phyloP scores from a whole-genome alignment of 768 basidiomycete genomes.

The Boletus coccyginus region DNA sequence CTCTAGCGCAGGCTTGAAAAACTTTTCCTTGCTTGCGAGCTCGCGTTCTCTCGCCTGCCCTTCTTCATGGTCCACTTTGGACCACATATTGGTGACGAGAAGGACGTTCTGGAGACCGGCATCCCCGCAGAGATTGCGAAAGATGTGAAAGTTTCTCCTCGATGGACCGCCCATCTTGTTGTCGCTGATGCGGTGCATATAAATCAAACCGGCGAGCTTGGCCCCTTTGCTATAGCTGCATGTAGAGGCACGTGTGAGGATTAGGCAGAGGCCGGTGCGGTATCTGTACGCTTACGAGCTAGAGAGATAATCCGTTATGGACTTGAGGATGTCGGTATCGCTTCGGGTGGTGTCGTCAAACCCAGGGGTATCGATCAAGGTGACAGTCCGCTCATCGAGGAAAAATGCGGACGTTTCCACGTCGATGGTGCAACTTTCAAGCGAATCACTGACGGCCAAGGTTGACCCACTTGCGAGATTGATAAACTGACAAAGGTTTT shows the following conservation, averaged over 20 bases:
- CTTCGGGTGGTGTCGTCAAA: conserved; percentile 52
- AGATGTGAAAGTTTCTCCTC: conserved; percentile 48
- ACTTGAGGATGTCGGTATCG: conserved; percentile 44
- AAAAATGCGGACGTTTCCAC: conserved; percentile 38
- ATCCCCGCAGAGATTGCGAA: conserved; percentile 52
- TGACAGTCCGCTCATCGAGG: conserved; percentile 41
- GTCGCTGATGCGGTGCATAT: conserved; percentile 51
- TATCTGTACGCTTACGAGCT: conserved; percentile 20
- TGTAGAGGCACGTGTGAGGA: background rate
- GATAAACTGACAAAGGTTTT: conserved; percentile 11
- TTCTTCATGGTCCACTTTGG: conserved; percentile 32
- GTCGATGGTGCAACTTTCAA: conserved; percentile 25
- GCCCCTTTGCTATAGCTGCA: conserved; percentile 26
- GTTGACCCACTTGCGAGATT: conserved; percentile 20
- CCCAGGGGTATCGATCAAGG: conserved; percentile 58
- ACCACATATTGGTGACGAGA: conserved; percentile 56
- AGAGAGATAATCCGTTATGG: conserved; percentile 39
- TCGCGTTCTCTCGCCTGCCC: conserved; percentile 45
- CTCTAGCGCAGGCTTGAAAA: conserved; percentile 50
- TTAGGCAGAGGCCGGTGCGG: background rate
- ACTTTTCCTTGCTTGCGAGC: conserved; percentile 38
- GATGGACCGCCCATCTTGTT: conserved; percentile 49
- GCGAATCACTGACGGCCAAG: conserved; percentile 22
- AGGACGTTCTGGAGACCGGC: conserved; percentile 44
- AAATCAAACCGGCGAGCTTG: conserved; percentile 42